phyloP scores from a whole-genome alignment of 345 rosid species.

The Gossypium anomalum region DNA sequence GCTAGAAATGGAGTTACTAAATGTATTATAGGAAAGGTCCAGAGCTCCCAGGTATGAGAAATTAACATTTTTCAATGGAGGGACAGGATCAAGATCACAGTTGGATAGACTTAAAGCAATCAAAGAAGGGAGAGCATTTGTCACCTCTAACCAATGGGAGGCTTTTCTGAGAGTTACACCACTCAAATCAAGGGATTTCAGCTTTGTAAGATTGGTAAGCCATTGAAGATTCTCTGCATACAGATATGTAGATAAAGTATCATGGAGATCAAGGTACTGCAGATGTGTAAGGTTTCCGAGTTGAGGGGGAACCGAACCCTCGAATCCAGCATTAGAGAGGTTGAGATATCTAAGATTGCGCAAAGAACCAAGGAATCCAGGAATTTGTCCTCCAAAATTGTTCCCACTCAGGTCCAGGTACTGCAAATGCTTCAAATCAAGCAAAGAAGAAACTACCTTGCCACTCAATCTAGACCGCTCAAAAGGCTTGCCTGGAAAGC shows the following conservation, averaged over 20 bases:
- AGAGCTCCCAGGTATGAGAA: conserved; percentile 23
- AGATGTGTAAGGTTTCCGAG: conserved; percentile 28
- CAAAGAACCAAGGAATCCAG: conserved; percentile 15
- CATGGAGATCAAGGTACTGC: conserved; percentile 17
- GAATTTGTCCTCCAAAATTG: conserved; percentile 5
- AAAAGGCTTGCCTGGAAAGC: conserved; percentile 20
- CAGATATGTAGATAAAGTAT: background rate
- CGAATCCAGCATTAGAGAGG: conserved; percentile 24
- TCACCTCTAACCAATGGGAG: conserved; percentile 8
- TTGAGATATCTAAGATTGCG: conserved; percentile 16
- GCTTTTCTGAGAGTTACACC: background rate
- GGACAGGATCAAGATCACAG: background rate
- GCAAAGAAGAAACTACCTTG: conserved; percentile 14
- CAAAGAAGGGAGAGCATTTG: conserved; percentile 23
- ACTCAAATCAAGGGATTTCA: conserved; percentile 25
- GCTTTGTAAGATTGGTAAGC: conserved; percentile 20
- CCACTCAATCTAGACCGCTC: conserved; percentile 3
- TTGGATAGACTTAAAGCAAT: background rate
- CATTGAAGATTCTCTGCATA: conserved; percentile 22
- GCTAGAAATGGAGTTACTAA: background rate
- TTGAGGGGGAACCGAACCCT: conserved; percentile 21
- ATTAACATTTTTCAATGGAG: conserved; percentile 3
- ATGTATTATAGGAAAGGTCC: conserved; percentile 11
- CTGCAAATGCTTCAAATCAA: conserved; percentile 19
- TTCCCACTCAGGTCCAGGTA: conserved; percentile 24